Evolutionary conservation across 2,329 filamentous ascomycete genomes (phyloP).

Genomic region (Dryadomyces quercus-mongolicae): DNA sequence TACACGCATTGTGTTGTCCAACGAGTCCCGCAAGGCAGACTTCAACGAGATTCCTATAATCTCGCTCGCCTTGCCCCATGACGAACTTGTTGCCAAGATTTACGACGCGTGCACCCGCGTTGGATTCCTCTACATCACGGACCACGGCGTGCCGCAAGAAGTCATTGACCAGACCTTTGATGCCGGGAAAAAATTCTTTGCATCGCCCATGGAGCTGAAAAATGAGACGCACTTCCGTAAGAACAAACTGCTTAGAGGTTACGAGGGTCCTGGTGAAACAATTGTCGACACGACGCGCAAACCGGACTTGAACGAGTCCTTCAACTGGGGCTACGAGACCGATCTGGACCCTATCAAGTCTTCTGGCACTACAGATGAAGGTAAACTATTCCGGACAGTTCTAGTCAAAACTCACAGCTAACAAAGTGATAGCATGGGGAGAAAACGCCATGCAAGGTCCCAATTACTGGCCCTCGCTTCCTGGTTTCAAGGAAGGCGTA

Average conservation of each 20-base stretch:
- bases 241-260: not conserved
- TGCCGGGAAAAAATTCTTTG: conserved; percentile 19
- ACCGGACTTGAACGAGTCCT: conserved; percentile 10
- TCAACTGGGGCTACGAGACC: conserved; percentile 9
- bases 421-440: not conserved
- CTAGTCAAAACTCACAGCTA: conserved; percentile 1
- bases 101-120: conserved; percentile 13
- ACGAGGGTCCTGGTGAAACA: not conserved
- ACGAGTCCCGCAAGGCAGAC: not conserved
- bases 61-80: not conserved
- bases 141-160: conserved; percentile 16
- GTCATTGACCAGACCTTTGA: conserved; percentile 17
- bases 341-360: conserved; percentile 1
- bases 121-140: conserved; percentile 21
- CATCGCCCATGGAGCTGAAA: conserved; percentile 19
- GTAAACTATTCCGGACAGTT: not conserved
- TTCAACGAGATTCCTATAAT: conserved; percentile 1
- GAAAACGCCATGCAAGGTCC: not conserved
- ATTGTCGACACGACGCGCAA: not conserved
- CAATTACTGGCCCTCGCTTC: conserved; percentile 4
- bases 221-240: conserved; percentile 6
- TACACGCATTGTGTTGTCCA: not conserved
- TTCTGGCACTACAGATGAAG: not conserved
- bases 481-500: conserved; percentile 7
- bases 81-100: not conserved